Conservation (phyloP, 1,284 basidiomycete species). For the Leccinum subrobustum region DNA sequence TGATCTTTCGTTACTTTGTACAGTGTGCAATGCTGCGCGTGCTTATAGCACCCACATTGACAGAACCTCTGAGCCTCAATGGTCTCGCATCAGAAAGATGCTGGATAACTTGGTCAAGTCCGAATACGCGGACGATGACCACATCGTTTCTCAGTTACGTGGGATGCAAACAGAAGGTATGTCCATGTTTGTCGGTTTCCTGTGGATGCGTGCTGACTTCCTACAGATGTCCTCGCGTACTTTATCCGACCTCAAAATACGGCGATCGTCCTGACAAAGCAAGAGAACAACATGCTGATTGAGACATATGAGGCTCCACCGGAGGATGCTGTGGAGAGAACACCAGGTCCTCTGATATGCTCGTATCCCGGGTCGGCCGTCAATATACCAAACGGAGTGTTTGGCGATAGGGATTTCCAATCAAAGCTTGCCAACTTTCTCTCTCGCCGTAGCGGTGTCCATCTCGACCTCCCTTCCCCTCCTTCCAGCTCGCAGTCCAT, state of each 20-base stretch:
- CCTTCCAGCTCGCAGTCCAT: constrained; percentile 22
- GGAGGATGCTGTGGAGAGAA: constrained; percentile 11
- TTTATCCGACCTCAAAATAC: constrained; percentile 22
- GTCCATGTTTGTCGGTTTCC: background rate
- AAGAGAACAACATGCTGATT: constrained; percentile 14
- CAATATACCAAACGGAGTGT: constrained; percentile 12
- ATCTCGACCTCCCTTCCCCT: background rate
- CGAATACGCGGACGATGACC: background rate
- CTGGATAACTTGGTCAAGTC: constrained; percentile 11
- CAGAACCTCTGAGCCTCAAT: background rate
- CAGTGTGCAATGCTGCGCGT: constrained; percentile 5
- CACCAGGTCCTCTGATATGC: constrained; percentile 21
- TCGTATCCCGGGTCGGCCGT: constrained; percentile 33
- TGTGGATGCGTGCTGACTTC: background rate
- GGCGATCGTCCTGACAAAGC: constrained; percentile 2
- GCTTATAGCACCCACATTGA: constrained; percentile 2
- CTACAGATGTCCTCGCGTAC: constrained; percentile 17
- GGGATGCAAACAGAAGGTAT: constrained; percentile 17
- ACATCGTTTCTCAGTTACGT: constrained; percentile 7
- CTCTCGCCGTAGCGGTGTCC: constrained; percentile 3
- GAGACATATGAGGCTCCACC: constrained; percentile 34
- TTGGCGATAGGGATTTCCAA: constrained; percentile 10
- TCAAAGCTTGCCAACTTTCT: constrained; percentile 29
- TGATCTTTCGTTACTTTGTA: background rate
- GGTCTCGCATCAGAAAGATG: constrained; percentile 13